These are phyloP conservation scores for Trichoderma oligosporum DNA, from an alignment of 2,329 filamentous ascomycete species.

Conservation along the genomic window DNA sequence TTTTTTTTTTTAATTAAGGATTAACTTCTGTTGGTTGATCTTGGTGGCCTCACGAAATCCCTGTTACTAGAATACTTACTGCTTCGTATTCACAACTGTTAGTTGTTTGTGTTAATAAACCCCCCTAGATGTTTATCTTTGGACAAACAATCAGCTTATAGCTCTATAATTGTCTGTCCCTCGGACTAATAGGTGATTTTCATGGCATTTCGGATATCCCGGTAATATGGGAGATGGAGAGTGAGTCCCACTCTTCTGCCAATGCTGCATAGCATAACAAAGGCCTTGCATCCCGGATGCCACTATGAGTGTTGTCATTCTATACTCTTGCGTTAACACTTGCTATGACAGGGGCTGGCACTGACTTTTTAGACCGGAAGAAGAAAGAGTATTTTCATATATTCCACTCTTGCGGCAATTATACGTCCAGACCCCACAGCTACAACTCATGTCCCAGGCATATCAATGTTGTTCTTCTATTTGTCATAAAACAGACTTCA, in stretches of 20 bases:
- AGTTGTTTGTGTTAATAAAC: no score
- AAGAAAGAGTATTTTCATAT: conserved; percentile 3
- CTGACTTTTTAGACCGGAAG: background rate
- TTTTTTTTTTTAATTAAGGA: no score
- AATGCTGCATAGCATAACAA: no score
- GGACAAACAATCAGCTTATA: background rate
- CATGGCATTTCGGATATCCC: background rate
- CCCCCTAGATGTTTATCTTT: no score
- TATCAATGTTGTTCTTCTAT: background rate
- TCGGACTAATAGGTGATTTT: background rate
- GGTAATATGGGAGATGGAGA: background rate
- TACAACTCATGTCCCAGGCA: no score
- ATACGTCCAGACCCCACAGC: background rate
- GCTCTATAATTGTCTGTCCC: background rate
- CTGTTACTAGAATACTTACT: no score
- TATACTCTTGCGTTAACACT: background rate
- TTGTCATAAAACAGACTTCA: background rate
- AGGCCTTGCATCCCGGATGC: background rate
- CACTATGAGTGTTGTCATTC: background rate
- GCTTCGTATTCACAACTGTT: no score
- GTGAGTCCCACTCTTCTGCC: background rate
- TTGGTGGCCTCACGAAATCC: no score
- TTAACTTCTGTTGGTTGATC: no score
- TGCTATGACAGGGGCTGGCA: background rate
- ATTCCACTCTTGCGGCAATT: background rate